These are phyloP conservation scores for Syzygium syzygioides DNA, from an alignment of 441 rosid genomes.

Conservation along the genomic window DNA sequence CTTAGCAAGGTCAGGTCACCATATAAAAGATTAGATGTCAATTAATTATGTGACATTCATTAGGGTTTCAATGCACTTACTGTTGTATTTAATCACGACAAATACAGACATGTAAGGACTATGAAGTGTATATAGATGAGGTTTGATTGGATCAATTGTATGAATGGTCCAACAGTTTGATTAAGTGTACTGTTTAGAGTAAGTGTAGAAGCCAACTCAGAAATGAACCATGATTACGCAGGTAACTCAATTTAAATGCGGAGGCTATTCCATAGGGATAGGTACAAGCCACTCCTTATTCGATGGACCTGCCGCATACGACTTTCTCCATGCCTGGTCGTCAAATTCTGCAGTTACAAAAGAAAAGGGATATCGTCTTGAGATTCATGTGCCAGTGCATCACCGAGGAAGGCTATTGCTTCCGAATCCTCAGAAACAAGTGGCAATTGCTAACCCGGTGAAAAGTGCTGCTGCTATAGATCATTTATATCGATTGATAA, in stretches of 20 bases:
- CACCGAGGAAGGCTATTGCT: conserved; percentile 35
- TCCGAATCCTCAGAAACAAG: neutral
- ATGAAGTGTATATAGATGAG: neutral
- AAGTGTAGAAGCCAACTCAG: neutral
- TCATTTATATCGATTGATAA: conserved; percentile 57
- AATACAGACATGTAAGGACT: neutral
- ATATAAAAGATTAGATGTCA: neutral
- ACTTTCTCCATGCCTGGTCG: conserved; percentile 52
- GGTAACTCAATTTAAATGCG: conserved; percentile 71
- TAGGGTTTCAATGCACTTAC: neutral
- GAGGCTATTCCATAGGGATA: conserved; percentile 55
- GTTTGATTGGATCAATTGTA: neutral
- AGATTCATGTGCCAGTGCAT: conserved; percentile 40
- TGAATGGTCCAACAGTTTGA: neutral
- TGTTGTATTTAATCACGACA: neutral
- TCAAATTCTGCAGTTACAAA: conserved; percentile 27
- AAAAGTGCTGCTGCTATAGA: conserved; percentile 47
- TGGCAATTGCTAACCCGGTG: neutral
- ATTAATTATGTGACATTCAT: neutral
- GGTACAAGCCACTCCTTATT: conserved; percentile 60
- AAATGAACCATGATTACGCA: conserved; percentile 7
- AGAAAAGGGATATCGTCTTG: conserved; percentile 4
- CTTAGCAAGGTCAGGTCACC: neutral
- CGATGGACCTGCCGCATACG: conserved; percentile 57
- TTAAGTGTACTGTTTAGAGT: neutral